Evolutionary conservation across 148 eudicot genomes (phyloP), one percentile per base, ranked within the genome.

Genomic region (Pouteria glomerata): DNA sequence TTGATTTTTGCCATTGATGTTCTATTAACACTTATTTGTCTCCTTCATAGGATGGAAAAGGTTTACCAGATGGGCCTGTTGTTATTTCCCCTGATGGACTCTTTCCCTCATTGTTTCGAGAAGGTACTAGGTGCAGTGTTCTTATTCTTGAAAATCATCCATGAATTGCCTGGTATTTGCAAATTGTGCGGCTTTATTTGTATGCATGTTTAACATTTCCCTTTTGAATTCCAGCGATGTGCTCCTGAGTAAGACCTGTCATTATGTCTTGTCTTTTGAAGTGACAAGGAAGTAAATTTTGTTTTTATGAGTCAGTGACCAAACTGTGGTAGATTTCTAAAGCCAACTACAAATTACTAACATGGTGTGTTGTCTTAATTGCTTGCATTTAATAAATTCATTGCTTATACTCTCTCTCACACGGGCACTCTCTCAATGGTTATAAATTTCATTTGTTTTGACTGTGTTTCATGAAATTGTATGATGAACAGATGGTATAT

Each of bases 61-160:
- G 85, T 61, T 82, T 95, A 68, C 99, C 99, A 12, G 93, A 92
- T 57, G 99, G 99, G 72, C 99, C 99, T 6, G 87, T 95, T 59
- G 83, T 95, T 57, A 95, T 92, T 66, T 95, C 99, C 21, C 99
- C 99, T 12, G 97, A 95, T 76, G 99, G 99, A 48, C 92, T 95
- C 70, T 95, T 95, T 81, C 99, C 99, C 67, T 95, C 99, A 34
- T 75, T 95, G 41, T 95, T 81, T 73, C 85, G 99, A 63, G 98
- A 95, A 89, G 98, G 98, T 95, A 73, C 69, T 66, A 68, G 7
- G 34, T 67, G 47, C 31, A 27, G 33, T 42, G 18, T 34, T 37
- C 57, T 63, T n/a, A 37, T 63, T 37, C 51, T 44, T 57, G 37
- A 39, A 57, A 45, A 37, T 60, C 45, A n/a, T n/a, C n/a, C 27